phyloP scores from a whole-genome alignment of 2,329 filamentous ascomycete genomes.

The Pezicula rhizophila region DNA sequence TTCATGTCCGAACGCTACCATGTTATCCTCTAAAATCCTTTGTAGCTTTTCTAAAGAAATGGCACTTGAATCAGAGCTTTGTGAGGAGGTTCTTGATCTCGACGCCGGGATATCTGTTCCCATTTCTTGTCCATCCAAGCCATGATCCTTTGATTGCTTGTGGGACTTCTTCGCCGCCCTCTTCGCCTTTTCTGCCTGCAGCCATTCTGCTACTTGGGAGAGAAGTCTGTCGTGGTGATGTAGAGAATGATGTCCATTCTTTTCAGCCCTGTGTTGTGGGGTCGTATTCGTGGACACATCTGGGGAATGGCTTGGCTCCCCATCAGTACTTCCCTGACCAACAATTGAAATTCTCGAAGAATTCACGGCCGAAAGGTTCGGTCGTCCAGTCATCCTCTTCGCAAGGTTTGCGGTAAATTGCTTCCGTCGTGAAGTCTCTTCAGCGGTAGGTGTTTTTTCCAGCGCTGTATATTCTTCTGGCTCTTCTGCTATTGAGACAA shows the following conservation, averaged over 20 bases:
- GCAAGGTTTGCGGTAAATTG: conserved; percentile 16
- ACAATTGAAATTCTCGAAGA: conserved; percentile 2
- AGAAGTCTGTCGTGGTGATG: conserved; percentile 48
- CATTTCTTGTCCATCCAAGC: conserved; percentile 8
- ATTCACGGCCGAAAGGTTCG: not conserved
- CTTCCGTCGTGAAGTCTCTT: conserved; percentile 18
- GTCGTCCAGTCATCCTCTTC: conserved; percentile 9
- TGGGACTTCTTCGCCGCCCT: conserved; percentile 49
- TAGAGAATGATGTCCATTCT: conserved; percentile 18
- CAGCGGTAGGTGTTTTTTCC: conserved; percentile 2
- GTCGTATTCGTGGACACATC: conserved; percentile 7
- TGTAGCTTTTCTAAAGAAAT: conserved; percentile 76
- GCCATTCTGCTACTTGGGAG: conserved; percentile 74
- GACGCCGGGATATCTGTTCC: conserved; percentile 4
- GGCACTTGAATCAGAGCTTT: conserved; percentile 61
- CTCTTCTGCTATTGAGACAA: conserved; percentile 28
- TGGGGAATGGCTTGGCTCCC: conserved; percentile 5
- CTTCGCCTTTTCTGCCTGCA: conserved; percentile 71
- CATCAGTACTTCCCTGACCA: conserved; percentile 14
- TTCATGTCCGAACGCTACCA: conserved; percentile 33
- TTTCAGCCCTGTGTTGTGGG: conserved; percentile 1
- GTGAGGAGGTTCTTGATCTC: conserved; percentile 43
- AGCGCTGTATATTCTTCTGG: conserved; percentile 14
- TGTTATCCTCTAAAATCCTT: conserved; percentile 66
- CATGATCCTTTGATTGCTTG: conserved; percentile 22